Conservation (phyloP, 2,329 filamentous ascomycete species). For the Apiospora kogelbergensis region DNA sequence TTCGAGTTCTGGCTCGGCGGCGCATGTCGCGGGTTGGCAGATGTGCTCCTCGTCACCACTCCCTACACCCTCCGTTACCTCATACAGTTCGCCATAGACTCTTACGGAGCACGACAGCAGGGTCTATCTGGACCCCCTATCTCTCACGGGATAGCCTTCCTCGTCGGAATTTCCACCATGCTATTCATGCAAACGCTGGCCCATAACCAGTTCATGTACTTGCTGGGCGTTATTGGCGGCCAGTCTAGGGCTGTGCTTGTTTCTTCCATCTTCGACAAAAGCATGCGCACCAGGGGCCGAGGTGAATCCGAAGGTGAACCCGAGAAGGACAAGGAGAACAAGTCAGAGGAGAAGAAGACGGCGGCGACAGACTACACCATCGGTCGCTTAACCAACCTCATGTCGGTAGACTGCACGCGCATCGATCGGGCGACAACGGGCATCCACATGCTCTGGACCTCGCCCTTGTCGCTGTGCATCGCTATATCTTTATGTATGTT, state of each 20-base stretch:
- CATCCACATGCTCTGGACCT: slow-evolving; percentile 89
- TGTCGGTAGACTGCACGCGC: slow-evolving; percentile 90
- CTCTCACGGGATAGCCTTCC: slow-evolving; percentile 72
- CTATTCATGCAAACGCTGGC: slow-evolving; percentile 75
- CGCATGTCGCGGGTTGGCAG: slow-evolving; percentile 67
- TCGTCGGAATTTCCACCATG: slow-evolving; percentile 79
- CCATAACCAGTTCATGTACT: slow-evolving; percentile 85
- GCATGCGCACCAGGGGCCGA: slow-evolving; percentile 79
- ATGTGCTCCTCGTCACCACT: slow-evolving; percentile 71
- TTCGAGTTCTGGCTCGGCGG: slow-evolving; percentile 80
- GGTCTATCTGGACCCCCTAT: slow-evolving; percentile 57
- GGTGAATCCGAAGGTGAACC: too few species aligned
- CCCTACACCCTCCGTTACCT: slow-evolving; percentile 81
- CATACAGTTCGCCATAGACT: slow-evolving; percentile 76
- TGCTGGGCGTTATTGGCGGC: slow-evolving; percentile 82
- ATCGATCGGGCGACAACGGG: slow-evolving; percentile 81
- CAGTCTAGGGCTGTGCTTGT: slow-evolving; percentile 77
- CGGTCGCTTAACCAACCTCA: slow-evolving; percentile 81
- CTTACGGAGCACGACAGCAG: slow-evolving; percentile 61
- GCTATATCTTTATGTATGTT: slow-evolving; percentile 64
- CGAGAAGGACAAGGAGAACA: too few species aligned
- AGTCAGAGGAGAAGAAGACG: not conserved
- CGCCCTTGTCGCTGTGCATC: slow-evolving; percentile 72
- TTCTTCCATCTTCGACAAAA: slow-evolving; percentile 82
- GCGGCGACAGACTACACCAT: slow-evolving; percentile 49